Evolutionary conservation across 805 yeast genomes (phyloP), one percentile per base, ranked within the genome.

Genomic region (Ogataea trehaloabstinens): DNA sequence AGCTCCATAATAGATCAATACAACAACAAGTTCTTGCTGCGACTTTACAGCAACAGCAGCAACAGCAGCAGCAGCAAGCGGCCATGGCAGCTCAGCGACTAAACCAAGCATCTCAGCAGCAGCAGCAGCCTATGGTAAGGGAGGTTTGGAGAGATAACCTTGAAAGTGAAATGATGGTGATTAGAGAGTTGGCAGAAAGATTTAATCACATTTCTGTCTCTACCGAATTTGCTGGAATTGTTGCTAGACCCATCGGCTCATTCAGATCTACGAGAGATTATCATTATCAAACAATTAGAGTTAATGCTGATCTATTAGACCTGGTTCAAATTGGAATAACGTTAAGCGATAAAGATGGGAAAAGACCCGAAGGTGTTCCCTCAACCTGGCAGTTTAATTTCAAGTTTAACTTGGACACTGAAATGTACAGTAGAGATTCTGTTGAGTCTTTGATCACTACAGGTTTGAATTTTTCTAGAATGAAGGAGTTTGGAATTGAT

Each of bases 301-400:
- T 95, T 7, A 93, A 93, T 60, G 85, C 93, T 3, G 99, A 93
- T 61, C 70, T 93, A 40, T 65, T 90, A 49, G 82, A 83, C 52
- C 77, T 93, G 41, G 82, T 93, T 39, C 99, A 93, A 63, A 74
- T 93, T 38, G 95, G 95, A 19, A 68, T 88, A 29, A 80, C 95
- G 0, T 62, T 88, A 18, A 70, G 86, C 40, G 93, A 85, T 57
- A 68, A 70, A 31, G 71, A 70, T 38, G 93, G 91, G 11, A 78
- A 75, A 42, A 78, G 77, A 41, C 90, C 90, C 2, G 84, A 80
- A 48, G 61, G 60, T 16, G 72, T 73, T 17, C 76, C 82, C 24
- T 76, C 84, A 4, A 87, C 96, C n/a, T 93, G 97, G 96, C 97
- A 91, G 60, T 90, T 93, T 67, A 93, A 93, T 62, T 89, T 93